Base-by-base conservation (phyloP, 1,284 basidiomycete genomes). In the Lentinus polychrous region DNA sequence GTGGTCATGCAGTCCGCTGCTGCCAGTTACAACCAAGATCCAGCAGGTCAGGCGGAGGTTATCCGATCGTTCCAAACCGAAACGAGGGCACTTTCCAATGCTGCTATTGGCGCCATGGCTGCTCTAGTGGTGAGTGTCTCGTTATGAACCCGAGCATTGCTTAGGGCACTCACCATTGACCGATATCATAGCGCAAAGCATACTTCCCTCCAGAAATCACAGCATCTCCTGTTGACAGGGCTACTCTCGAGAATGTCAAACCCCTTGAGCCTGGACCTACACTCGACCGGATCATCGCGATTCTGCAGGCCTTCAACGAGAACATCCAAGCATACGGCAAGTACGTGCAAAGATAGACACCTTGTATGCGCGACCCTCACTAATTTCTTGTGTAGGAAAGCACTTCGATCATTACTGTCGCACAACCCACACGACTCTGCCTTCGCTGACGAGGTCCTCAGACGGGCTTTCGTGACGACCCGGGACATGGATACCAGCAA, bases 101-200 rank as follows among this genome's bases (percentile, higher is more conserved):
- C 83, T 31, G 88, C 86, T 43, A 79, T 87, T 12, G 86, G 90
- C 41, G 88, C 91, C 3, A 74, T 94, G 69, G 82, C 91, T n/a
- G 81, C 89, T 6, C 76, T 96, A 52, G 90, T 87, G 63, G 90
- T 92, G 57, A 71, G 91, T 55, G 40, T 45, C 24, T 36, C 5
- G 6, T 38, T 43, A 31, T 23, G 33, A 36, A 47, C 23, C 15
- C n/a, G 17, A 31, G 10, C 27, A 5, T 27, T 34, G n/a, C 34
- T 10, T 20, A 32, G 37, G 7, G 43, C 24, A 12, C 18, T 27
- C 17, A 3, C 15, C n/a, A 23, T 41, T 57, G 20, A 52, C 58
- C 20, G 55, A 17, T 7, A 23, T 15, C 43, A 33, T 58, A 91
- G 86, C 75, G 78, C 67, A 87, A 80, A 54, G 88, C 86, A 2